phyloP scores from a whole-genome alignment of 129 eudicot species.

The Pittosporum tobira region DNA sequence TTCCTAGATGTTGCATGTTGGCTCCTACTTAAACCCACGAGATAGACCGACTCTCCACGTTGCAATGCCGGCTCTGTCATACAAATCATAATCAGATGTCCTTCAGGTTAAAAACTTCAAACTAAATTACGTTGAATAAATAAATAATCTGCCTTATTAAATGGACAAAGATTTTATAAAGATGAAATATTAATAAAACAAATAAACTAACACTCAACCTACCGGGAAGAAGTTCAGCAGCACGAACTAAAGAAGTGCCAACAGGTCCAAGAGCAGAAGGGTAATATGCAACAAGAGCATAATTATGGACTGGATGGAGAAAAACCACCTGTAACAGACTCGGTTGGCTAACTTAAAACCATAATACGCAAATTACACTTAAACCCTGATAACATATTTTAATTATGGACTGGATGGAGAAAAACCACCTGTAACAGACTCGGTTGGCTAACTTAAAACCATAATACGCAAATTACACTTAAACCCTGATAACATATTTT shows the following conservation, averaged over 20 bases:
- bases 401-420: slow-evolving; percentile 94
- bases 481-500: too few species aligned
- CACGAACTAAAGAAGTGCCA: slow-evolving; percentile 70
- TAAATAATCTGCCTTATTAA: background rate
- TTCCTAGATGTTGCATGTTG: slow-evolving; percentile 93
- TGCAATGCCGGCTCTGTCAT: slow-evolving; percentile 70
- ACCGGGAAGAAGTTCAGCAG: slow-evolving; percentile 95
- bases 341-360: slow-evolving; percentile 7
- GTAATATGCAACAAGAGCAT: slow-evolving; percentile 80
- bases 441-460: slow-evolving; percentile 7
- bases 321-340: slow-evolving; percentile 58
- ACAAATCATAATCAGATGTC: slow-evolving; percentile 4
- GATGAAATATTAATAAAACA: background rate
- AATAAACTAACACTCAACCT: too few species aligned
- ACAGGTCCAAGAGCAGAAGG: slow-evolving; percentile 79
- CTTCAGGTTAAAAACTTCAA: background rate
- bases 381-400: too few species aligned
- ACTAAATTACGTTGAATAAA: background rate
- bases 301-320: slow-evolving; percentile 94
- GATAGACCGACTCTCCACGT: slow-evolving; percentile 82
- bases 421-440: slow-evolving; percentile 58
- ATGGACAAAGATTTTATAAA: background rate
- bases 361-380: background rate
- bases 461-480: background rate
- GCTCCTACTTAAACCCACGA: slow-evolving; percentile 89